Evolutionary conservation across 257 asterid genomes (phyloP).

Genomic region (Solanum ossicruentum): DNA sequence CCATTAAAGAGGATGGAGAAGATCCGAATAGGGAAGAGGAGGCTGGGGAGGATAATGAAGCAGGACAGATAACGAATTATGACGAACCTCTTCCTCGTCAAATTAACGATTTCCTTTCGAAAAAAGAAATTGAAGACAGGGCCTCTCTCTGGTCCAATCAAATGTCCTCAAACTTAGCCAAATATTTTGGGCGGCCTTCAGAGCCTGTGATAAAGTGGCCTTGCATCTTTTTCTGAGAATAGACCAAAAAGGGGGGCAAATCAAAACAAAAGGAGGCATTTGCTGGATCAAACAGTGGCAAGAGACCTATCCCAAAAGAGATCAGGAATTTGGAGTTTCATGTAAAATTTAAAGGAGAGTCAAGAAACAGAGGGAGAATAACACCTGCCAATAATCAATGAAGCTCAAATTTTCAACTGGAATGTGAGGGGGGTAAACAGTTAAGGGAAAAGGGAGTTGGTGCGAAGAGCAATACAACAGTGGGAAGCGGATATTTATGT

Average conservation of each 20-base stretch:
- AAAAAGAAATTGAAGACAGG: neutral
- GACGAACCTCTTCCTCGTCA: neutral
- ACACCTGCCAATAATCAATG: neutral
- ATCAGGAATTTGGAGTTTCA: neutral
- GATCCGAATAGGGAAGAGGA: neutral
- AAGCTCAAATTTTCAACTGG: neutral
- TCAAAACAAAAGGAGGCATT: too few relatives aligned
- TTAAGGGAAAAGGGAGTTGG: neutral
- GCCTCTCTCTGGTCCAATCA: neutral
- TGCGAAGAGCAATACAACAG: too few relatives aligned
- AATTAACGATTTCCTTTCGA: too few relatives aligned
- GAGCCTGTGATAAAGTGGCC: neutral
- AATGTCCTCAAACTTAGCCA: neutral
- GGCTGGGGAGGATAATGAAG: neutral
- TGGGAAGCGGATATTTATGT: neutral
- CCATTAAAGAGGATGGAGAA: neutral
- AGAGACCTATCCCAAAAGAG: neutral
- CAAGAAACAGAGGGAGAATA: neutral
- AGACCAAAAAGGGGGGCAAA: neutral
- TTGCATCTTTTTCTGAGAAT: neutral
- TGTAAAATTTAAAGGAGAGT: neutral
- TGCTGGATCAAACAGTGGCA: neutral
- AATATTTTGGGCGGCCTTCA: neutral
- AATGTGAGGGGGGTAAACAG: neutral
- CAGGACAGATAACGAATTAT: neutral